phyloP scores from a whole-genome alignment of 73 alveolate species.

The Breviolum minutum region DNA sequence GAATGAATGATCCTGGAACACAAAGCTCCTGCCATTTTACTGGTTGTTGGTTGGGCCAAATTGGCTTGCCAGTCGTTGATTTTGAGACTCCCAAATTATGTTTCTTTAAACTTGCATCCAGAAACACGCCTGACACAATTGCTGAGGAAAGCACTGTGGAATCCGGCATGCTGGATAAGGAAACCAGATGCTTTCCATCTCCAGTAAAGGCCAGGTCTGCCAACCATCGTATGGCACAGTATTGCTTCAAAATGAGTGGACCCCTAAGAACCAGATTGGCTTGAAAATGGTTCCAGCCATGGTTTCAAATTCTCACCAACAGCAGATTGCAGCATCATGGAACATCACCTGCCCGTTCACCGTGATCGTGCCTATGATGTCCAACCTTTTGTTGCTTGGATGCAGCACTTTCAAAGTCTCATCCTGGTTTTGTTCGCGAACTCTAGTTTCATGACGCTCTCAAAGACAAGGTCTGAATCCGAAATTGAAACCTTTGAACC shows the following conservation, averaged over 20 bases:
- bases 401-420: conserved; percentile 87
- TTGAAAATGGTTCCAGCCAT: background rate
- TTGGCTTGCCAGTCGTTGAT: too few relatives aligned
- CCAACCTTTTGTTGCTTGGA: conserved; percentile 60
- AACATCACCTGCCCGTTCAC: too few relatives aligned
- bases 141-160: background rate
- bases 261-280: background rate
- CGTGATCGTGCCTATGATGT: conserved; percentile 35
- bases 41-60: too few relatives aligned
- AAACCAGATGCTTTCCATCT: conserved; percentile 74
- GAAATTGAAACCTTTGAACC: too few relatives aligned
- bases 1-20: too few relatives aligned
- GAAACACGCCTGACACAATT: background rate
- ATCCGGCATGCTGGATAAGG: conserved; percentile 82
- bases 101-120: too few relatives aligned
- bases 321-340: background rate
- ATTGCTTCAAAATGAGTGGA: background rate
- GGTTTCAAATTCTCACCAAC: background rate
- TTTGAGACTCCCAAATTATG: too few relatives aligned
- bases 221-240: background rate
- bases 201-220: conserved; percentile 77
- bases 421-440: background rate
- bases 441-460: too few relatives aligned
- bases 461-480: too few relatives aligned
- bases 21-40: too few relatives aligned